These are phyloP conservation scores for Fusarium algeriense DNA, from an alignment of 2,329 filamentous ascomycete species.

Conservation along the genomic window DNA sequence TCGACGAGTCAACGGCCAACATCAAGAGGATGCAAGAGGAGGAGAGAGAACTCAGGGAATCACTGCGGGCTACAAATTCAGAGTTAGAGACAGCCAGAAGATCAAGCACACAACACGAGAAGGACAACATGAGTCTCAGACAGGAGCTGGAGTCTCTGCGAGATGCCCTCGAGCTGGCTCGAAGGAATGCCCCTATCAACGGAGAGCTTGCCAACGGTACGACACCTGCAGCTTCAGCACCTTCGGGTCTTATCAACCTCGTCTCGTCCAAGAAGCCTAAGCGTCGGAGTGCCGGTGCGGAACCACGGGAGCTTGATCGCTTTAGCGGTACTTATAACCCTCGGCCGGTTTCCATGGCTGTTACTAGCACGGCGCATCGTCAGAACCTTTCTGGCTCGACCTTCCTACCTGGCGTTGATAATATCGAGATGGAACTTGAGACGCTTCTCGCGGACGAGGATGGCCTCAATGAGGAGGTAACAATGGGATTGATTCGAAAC, in stretches of 20 bases:
- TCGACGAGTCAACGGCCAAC: conserved; percentile 89
- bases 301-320: conserved; percentile 86
- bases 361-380: conserved; percentile 74
- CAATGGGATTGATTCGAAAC: conserved; percentile 94
- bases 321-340: conserved; percentile 95
- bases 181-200: conserved; percentile 80
- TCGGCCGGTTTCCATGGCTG: conserved; percentile 94
- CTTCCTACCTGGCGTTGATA: conserved; percentile 85
- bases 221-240: conserved; percentile 61
- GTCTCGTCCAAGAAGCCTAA: conserved; percentile 98
- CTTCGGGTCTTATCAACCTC: conserved; percentile 91
- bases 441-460: conserved; percentile 95
- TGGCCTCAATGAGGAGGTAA: conserved; percentile 95
- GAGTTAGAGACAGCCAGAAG: conserved; percentile 85
- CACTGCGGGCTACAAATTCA: conserved; percentile 79
- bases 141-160: conserved; percentile 91
- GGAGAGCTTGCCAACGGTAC: conserved; percentile 64
- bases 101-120: conserved; percentile 80
- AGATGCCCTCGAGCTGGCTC: conserved; percentile 91
- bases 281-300: conserved; percentile 88
- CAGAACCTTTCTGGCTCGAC: conserved; percentile 80
- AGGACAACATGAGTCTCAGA: conserved; percentile 85
- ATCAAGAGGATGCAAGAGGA: conserved; percentile 96
- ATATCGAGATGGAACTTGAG: conserved; percentile 94
- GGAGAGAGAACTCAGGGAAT: conserved; percentile 86